Conservation (phyloP, 2,329 filamentous ascomycete genomes). For the Apiospora rasikravindrae region DNA sequence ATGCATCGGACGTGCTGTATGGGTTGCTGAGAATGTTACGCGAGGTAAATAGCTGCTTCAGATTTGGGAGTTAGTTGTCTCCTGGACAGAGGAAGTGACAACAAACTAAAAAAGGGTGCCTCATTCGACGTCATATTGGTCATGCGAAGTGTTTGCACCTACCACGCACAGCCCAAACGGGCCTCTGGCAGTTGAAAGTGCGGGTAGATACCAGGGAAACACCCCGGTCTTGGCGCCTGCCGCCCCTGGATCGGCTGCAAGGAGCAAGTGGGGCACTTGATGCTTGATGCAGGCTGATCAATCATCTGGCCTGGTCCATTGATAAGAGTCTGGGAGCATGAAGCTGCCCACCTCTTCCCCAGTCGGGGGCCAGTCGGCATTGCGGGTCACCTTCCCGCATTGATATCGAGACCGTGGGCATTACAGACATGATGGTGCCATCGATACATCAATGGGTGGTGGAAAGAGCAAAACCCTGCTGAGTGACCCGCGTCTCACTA, state of each 20-base stretch:
- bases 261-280: not conserved
- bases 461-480: not conserved
- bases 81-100: not conserved
- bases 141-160: not conserved
- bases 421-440: not conserved
- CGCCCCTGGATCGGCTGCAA: not conserved
- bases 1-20: not conserved
- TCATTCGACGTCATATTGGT: not conserved
- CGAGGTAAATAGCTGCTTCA: slow-evolving; percentile 1
- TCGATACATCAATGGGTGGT: not conserved
- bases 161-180: not conserved
- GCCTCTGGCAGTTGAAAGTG: not conserved
- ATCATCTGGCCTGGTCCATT: not conserved
- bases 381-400: not conserved
- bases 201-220: slow-evolving; percentile 15
- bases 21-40: not conserved
- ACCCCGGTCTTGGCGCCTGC: slow-evolving; percentile 13
- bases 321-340: not conserved
- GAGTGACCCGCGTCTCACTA: not conserved
- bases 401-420: not conserved
- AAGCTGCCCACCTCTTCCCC: not conserved
- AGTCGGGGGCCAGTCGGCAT: not conserved
- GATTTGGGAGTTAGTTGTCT: not conserved
- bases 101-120: not conserved
- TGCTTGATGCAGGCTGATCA: not conserved